Conservation (phyloP, 2,329 filamentous ascomycete species). For the Phialocephala sp. region DNA sequence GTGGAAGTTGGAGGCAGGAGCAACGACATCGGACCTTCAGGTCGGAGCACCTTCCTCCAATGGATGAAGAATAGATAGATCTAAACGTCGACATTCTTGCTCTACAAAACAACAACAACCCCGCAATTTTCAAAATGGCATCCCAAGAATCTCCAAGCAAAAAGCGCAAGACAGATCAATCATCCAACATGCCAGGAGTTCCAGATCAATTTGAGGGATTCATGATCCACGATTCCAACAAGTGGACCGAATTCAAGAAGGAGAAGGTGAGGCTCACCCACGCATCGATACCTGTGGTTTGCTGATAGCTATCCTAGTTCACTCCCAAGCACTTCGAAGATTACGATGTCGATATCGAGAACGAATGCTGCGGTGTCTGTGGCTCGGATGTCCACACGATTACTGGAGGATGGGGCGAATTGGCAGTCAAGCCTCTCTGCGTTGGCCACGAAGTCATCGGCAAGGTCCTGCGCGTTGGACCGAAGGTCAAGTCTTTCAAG, state of each 20-base stretch:
- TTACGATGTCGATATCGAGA: slow-evolving; percentile 85
- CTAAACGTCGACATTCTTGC: neutral
- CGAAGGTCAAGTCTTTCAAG: slow-evolving; percentile 64
- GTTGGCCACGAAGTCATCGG: slow-evolving; percentile 70
- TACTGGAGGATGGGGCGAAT: slow-evolving; percentile 54
- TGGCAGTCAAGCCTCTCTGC: slow-evolving; percentile 31
- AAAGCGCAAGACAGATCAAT: neutral
- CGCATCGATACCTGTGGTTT: neutral
- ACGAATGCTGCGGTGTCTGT: slow-evolving; percentile 80
- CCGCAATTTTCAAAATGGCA: slow-evolving; percentile 2
- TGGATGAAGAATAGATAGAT: no score
- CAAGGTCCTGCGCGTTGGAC: slow-evolving; percentile 68
- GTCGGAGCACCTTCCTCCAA: neutral
- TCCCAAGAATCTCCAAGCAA: slow-evolving; percentile 9
- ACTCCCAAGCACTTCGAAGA: slow-evolving; percentile 85
- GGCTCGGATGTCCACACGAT: slow-evolving; percentile 75
- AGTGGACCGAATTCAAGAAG: slow-evolving; percentile 37
- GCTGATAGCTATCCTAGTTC: slow-evolving; percentile 34
- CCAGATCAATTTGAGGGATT: slow-evolving; percentile 66
- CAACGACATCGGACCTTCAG: slow-evolving; percentile 16
- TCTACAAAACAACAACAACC: neutral
- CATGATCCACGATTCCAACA: slow-evolving; percentile 50
- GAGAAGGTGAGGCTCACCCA: slow-evolving; percentile 28
- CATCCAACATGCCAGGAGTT: slow-evolving; percentile 42
- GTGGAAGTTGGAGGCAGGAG: neutral